Base-by-base conservation (phyloP, 176 grass and related monocot genomes). In the Raddia distichophylla region DNA sequence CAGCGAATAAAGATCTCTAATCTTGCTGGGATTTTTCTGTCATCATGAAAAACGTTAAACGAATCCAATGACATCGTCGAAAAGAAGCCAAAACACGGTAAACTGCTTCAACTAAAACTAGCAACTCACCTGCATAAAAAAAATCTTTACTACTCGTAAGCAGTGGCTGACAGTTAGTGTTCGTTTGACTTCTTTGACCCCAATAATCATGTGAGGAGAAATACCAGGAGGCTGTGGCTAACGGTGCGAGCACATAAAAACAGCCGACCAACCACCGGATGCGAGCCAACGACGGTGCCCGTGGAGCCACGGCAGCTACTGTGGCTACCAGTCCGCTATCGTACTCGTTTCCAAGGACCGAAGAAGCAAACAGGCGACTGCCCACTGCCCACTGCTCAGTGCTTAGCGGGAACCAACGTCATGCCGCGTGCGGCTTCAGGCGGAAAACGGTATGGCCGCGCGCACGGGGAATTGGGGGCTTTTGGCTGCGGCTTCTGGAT, bases 271-370 rank as follows among this genome's bases (percentile, higher is more conserved):
- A 50, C 22, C 3, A 17, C 10, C 56, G 27, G 72, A 34, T 63
- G 80, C 5, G 56, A 50, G 27, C 61, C 18, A 73, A 68, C 5
- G 56, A 50, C 67, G n/a, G 75, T 15, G n/a, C 1, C 13, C 13
- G 18, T 17, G 20, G 16, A 60, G 43, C 20, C 22, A 7, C 60
- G 52, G 19, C 13, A n/a, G 42, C 74, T 5, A 34, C 56, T 63
- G n/a, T n/a, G 42, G 55, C 48, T 54, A 81, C 1, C 27, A 27
- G 27, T 27, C 27, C 27, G 27, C 27, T 27, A 27, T 27, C 1
- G 56, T 19, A 80, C 79, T 82, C 79, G 67, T 72, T 82, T 71
- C 44, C 67, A 14, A 10, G 67, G 79, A 81, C 55, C 67, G 1
- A 16, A 15, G 27, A 44, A 2, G 54, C 6, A 5, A 50, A 11